Evolutionary conservation across 495 filamentous ascomycete genomes (phyloP).

Genomic region (Xylaria intraflava): DNA sequence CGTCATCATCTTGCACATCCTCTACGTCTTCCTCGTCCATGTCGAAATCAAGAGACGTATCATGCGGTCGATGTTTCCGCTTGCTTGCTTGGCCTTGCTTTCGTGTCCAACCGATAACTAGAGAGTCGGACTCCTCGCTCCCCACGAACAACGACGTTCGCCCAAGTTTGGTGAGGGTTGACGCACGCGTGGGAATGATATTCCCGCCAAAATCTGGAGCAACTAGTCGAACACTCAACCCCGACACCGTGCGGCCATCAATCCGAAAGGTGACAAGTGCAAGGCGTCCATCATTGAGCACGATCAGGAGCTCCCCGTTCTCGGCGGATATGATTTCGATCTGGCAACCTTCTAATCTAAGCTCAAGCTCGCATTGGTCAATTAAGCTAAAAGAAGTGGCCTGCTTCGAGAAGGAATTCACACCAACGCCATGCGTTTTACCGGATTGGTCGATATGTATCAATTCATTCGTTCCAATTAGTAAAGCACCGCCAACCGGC

Average conservation of each 20-base stretch:
- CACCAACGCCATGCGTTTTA: conserved; percentile 86
- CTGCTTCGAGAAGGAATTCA: conserved; percentile 79
- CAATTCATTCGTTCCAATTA: conserved; percentile 82
- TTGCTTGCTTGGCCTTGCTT: conserved; percentile 49
- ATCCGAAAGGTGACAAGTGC: conserved; percentile 74
- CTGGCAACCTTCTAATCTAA: conserved; percentile 76
- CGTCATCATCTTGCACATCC: conserved; percentile 49
- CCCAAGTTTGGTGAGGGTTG: conserved; percentile 60
- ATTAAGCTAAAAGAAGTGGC: conserved; percentile 70
- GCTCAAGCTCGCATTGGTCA: conserved; percentile 75
- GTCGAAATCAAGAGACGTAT: conserved; percentile 29
- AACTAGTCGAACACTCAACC: conserved; percentile 62
- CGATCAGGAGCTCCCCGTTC: conserved; percentile 75
- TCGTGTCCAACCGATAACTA: conserved; percentile 71
- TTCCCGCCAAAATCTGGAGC: conserved; percentile 51
- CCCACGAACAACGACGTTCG: conserved; percentile 76
- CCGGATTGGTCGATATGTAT: conserved; percentile 96
- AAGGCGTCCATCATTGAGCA: conserved; percentile 69
- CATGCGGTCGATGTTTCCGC: conserved; percentile 36
- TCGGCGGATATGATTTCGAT: conserved; percentile 69
- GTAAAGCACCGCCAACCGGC: conserved; percentile 79
- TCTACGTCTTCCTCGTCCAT: conserved; percentile 56
- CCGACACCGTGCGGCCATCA: conserved; percentile 89
- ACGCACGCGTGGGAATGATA: conserved; percentile 56
- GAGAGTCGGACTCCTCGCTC: conserved; percentile 74